These are phyloP conservation scores for Botrytis porri DNA, from an alignment of 2,329 filamentous ascomycete genomes.

Conservation along the genomic window DNA sequence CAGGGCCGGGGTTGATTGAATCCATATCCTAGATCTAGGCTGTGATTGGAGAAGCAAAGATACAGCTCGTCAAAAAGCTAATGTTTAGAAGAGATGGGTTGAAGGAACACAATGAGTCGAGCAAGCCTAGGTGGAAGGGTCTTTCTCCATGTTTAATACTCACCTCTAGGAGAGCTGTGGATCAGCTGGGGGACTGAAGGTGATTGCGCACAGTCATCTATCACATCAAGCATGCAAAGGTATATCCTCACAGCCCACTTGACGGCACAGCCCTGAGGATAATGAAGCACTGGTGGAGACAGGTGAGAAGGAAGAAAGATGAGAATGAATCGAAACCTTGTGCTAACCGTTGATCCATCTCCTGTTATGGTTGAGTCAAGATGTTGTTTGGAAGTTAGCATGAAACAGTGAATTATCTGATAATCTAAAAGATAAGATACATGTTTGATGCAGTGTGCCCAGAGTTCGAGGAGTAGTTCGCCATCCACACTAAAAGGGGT, in stretches of 20 bases:
- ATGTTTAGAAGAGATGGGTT: neutral
- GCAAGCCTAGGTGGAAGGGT: neutral
- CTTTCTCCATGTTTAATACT: slow-evolving; percentile 14
- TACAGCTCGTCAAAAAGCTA: neutral
- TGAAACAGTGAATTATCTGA: neutral
- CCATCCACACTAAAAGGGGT: slow-evolving; percentile 10
- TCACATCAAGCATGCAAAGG: slow-evolving; percentile 7
- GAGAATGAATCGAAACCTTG: slow-evolving; percentile 8
- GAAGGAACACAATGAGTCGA: neutral
- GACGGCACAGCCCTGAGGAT: neutral
- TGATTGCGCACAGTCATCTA: slow-evolving; percentile 9
- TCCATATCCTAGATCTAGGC: slow-evolving; percentile 3
- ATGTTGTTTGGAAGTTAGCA: neutral
- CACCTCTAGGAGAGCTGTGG: neutral
- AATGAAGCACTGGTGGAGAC: neutral
- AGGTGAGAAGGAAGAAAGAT: neutral
- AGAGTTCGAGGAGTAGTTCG: neutral
- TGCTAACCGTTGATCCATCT: slow-evolving; percentile 1
- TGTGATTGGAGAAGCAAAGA: neutral
- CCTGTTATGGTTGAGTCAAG: neutral
- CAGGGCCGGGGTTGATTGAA: neutral
- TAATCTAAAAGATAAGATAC: slow-evolving; percentile 9
- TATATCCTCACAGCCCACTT: neutral
- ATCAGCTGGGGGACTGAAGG: neutral
- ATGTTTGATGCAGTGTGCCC: slow-evolving; percentile 7